Base-by-base conservation (phyloP, 2,329 filamentous ascomycete species). In the Neofusicoccum sp. region DNA sequence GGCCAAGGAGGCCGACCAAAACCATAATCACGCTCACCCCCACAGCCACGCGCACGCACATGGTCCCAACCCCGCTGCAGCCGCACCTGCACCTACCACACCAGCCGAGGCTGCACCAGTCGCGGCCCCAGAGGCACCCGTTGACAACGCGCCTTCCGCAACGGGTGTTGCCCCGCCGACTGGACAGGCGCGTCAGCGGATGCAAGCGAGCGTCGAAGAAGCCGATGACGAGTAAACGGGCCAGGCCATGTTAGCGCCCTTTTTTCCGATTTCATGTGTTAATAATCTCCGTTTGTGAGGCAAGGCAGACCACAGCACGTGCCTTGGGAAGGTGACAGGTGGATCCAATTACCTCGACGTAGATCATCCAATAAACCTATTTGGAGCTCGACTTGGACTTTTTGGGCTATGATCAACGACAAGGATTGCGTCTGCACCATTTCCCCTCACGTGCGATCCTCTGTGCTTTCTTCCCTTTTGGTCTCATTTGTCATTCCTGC, bases 181-280 rank as follows among this genome's bases (percentile, higher is more conserved):
- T 8, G 59, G 59, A 33, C 38, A 56, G 26, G 54, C 69, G 24
- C 66, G 65, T 16, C 71, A 73, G 61, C 71, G 73, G 3, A 63
- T 66, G 40, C 67, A 70, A 5, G 72, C 73, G 9, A 74, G 69
- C 1, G 73, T 76, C 4, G 73, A 76, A 58, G 73, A 76, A 56
- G 73, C 65, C 0, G 73, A 75, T 7, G 71, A 73, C 16, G 73
- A 75, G 54, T 72, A 45, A 33, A 56, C 24, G 20, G 12, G 2
- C 4, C 16, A 14, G 38, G 9, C 14, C n/a, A 43, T 40, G n/a
- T n/a, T 16, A 28, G 48, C 24, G 24, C 40, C 48, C 33, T 56
- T 56, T 31, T 56, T 56, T 47, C 30, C 28, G 51, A 43, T 43
- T 56, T 43, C 51, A 40, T 56, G 51, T 56, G 26, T 56, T 56